A percentile compares a stretch with the other conserved stretches of the same genome.
Evolutionary conservation across 169 alveolate genomes (phyloP).

Genomic region (Plasmodium malariae): DNA sequence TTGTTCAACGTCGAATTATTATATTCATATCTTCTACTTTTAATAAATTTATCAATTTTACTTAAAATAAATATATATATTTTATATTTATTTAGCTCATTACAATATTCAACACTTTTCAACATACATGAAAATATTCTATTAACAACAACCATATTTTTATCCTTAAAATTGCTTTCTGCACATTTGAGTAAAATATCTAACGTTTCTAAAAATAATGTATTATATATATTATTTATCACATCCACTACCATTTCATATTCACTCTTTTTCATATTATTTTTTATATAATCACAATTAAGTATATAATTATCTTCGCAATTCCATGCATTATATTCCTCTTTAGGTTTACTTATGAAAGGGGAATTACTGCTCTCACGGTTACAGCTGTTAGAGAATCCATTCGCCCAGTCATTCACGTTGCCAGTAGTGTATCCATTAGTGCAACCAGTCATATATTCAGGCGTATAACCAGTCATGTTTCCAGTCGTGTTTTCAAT

Average conservation of each 20-base stretch:
- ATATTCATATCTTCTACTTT: conserved; percentile 40
- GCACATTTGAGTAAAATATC: conserved; percentile 61
- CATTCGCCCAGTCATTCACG: no score
- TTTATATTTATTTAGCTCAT: conserved; percentile 50
- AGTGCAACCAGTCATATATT: no score
- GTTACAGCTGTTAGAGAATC: no score
- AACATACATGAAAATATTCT: conserved; percentile 63
- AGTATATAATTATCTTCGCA: neutral
- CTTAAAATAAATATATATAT: conserved; percentile 40
- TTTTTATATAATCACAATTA: conserved; percentile 11
- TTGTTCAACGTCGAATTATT: conserved; percentile 47
- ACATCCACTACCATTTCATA: conserved; percentile 15
- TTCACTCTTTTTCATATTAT: conserved; percentile 5
- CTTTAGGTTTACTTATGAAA: neutral
- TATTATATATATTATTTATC: conserved; percentile 22
- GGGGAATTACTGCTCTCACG: no score
- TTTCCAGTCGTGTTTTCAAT: no score
- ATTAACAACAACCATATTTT: conserved; percentile 20
- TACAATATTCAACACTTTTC: conserved; percentile 28
- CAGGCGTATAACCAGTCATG: no score
- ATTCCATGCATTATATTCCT: neutral
- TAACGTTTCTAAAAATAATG: conserved; percentile 25
- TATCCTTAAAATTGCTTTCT: conserved; percentile 46
- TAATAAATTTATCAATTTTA: conserved; percentile 57
- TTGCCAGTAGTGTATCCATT: no score